Evolutionary conservation across 176 grass and related monocot species (phyloP).

Genomic region (Hyparrhenia diplandra): DNA sequence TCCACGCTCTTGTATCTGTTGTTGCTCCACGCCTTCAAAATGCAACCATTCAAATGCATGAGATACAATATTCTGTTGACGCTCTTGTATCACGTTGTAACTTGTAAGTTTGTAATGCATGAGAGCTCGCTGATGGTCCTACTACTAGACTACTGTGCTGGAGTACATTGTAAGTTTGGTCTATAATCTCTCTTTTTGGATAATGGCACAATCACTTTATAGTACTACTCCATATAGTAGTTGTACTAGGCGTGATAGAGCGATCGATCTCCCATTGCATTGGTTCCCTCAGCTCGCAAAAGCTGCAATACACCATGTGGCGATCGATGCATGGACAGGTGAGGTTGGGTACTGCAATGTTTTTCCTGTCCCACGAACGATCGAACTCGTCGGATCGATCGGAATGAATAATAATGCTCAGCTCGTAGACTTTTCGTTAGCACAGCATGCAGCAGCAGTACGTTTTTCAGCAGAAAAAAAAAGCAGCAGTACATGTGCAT

Average conservation of each 20-base stretch:
- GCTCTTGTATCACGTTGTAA: too few relatives aligned
- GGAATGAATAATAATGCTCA: neutral
- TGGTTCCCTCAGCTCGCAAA: neutral
- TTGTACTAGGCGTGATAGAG: neutral
- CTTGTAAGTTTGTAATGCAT: neutral
- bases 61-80: neutral
- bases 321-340: constrained; percentile 17
- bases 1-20: constrained; percentile 78
- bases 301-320: constrained; percentile 25
- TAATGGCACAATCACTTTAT: neutral
- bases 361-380: constrained; percentile 14
- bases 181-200: neutral
- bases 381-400: neutral
- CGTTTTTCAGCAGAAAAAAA: neutral
- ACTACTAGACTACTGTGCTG: too few relatives aligned
- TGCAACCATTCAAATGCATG: neutral
- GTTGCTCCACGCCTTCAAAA: constrained; percentile 98
- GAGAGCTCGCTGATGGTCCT: neutral
- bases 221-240: neutral
- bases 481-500: neutral
- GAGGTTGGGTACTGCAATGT: neutral
- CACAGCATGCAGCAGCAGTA: neutral
- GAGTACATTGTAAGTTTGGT: neutral
- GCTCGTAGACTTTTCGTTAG: neutral
- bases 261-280: neutral